phyloP scores from a whole-genome alignment of 2,329 filamentous ascomycete genomes.

The Pseudogymnoascus sp. region DNA sequence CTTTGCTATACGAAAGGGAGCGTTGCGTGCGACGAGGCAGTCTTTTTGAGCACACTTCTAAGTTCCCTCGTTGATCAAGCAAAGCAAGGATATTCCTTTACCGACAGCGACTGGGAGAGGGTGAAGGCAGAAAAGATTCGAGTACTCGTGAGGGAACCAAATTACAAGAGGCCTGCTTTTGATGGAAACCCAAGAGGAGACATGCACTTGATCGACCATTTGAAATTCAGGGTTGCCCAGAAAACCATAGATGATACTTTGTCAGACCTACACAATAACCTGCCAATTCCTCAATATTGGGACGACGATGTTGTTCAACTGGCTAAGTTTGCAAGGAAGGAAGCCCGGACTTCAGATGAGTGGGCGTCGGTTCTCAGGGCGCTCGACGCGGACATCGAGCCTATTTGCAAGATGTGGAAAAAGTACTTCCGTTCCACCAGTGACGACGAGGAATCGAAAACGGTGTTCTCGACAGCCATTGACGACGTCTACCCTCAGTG shows the following conservation, averaged over 20 bases:
- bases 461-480: conserved; percentile 10
- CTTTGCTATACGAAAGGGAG: conserved; percentile 51
- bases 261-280: conserved; percentile 19
- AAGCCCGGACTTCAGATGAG: conserved; percentile 10
- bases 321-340: conserved; percentile 14
- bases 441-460: conserved; percentile 2
- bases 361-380: conserved; percentile 14
- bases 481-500: conserved; percentile 17
- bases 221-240: conserved; percentile 49
- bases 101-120: conserved; percentile 32
- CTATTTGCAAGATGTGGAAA: conserved; percentile 15
- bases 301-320: conserved; percentile 21
- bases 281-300: conserved; percentile 14
- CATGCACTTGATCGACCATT: conserved; percentile 52
- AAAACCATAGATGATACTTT: conserved; percentile 29
- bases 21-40: conserved; percentile 38
- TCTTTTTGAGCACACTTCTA: conserved; percentile 44
- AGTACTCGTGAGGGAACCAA: conserved; percentile 29
- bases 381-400: conserved; percentile 14
- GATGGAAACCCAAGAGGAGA: conserved; percentile 15
- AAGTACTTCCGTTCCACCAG: not conserved
- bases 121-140: conserved; percentile 23
- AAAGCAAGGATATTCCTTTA: conserved; percentile 48
- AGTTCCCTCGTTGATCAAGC: conserved; percentile 49
- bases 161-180: conserved; percentile 37